A percentile compares a stretch with the other conserved stretches of the same genome.
Conservation (phyloP, 2,329 filamentous ascomycete species). For the Aphanocladium album region DNA sequence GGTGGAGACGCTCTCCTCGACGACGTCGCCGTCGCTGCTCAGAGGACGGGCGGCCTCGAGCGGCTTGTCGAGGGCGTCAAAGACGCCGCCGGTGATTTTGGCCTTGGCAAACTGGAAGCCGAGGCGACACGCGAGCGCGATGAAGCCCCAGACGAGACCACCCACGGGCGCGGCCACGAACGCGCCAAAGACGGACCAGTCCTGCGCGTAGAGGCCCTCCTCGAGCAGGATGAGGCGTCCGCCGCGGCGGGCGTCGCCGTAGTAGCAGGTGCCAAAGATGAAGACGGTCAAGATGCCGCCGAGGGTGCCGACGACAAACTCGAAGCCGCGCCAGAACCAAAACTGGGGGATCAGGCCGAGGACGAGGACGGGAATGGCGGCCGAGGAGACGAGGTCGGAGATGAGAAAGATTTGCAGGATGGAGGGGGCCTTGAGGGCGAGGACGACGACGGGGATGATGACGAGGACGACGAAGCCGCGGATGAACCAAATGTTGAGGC, state of each 20-base stretch:
- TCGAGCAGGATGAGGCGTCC: conserved; percentile 66
- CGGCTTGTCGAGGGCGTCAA: conserved; percentile 61
- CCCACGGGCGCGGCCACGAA: conserved; percentile 77
- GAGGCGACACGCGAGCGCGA: conserved; percentile 57
- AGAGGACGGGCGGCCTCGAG: conserved; percentile 21
- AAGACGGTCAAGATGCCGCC: conserved; percentile 77
- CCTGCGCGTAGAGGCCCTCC: conserved; percentile 67
- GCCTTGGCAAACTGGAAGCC: conserved; percentile 53
- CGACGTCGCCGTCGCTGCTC: conserved; percentile 26
- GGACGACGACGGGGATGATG: conserved; percentile 68
- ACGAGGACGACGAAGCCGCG: conserved; percentile 63
- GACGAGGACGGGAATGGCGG: conserved; percentile 68
- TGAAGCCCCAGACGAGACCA: conserved; percentile 65
- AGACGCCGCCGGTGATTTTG: conserved; percentile 54
- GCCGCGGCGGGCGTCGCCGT: conserved; percentile 58
- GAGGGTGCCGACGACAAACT: conserved; percentile 72
- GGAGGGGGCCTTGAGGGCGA: conserved; percentile 68
- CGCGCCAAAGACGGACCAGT: conserved; percentile 79
- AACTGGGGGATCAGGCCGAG: conserved; percentile 65
- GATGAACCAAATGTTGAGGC: conserved; percentile 69
- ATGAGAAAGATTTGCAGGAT: conserved; percentile 81
- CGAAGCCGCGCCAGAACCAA: conserved; percentile 76
- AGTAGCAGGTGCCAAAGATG: conserved; percentile 76
- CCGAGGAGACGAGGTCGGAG: conserved; percentile 71
- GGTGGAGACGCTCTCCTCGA: conserved; percentile 20